phyloP scores from a whole-genome alignment of 192 early-diverging fungal genomes.

The Nowakowskiella sp. region DNA sequence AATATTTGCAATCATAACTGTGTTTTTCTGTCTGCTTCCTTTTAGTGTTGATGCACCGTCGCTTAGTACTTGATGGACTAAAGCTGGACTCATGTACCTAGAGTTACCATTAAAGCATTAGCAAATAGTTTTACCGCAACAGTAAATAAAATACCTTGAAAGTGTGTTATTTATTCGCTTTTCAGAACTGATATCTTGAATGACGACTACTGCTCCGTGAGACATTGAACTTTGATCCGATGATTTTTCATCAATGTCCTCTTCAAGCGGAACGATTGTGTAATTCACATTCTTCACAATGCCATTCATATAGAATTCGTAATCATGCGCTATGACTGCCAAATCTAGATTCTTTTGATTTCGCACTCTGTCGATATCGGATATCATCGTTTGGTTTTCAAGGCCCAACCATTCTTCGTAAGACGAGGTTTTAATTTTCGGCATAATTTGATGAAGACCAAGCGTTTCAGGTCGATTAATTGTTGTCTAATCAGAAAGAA shows the following conservation, averaged over 20 bases:
- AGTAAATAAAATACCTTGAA: not conserved
- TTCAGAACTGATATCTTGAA: conserved; percentile 21
- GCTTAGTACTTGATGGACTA: conserved; percentile 17
- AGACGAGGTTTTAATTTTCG: conserved; percentile 16
- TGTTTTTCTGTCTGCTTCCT: conserved; percentile 14
- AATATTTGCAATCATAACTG: conserved; percentile 18
- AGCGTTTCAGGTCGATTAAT: conserved; percentile 25
- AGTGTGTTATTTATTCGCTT: conserved; percentile 18
- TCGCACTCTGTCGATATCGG: conserved; percentile 20
- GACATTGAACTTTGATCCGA: conserved; percentile 1
- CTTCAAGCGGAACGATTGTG: conserved; percentile 13
- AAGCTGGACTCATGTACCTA: conserved; percentile 16
- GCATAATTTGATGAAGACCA: conserved; percentile 8
- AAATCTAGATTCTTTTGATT: not conserved
- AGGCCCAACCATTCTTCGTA: conserved; percentile 36
- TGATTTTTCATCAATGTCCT: not conserved
- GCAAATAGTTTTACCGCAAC: not conserved
- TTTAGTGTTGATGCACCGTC: conserved; percentile 8
- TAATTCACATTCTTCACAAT: conserved; percentile 17
- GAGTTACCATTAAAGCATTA: not conserved
- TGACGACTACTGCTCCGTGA: conserved; percentile 12
- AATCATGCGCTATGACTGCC: conserved; percentile 9
- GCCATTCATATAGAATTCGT: conserved; percentile 19
- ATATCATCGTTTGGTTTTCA: conserved; percentile 22
- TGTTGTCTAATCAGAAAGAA: conserved; percentile 7